phyloP scores from a whole-genome alignment of 139 green algal genomes.

The Dunaliella sp. region DNA sequence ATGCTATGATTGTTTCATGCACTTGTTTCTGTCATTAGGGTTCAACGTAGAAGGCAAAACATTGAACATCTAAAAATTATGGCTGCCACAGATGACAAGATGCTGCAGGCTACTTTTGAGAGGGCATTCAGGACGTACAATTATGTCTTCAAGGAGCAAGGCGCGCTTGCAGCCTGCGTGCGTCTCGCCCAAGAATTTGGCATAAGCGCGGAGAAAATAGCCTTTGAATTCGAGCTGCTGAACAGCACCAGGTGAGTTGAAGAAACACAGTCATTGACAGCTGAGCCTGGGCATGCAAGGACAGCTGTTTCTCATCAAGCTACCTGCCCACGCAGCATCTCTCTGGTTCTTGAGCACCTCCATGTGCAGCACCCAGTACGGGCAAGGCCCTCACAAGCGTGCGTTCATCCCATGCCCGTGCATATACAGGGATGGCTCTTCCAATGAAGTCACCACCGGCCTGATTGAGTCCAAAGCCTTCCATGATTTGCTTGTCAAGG shows the following conservation, averaged over 20 bases:
- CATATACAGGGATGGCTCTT: neutral
- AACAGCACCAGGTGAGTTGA: conserved; percentile 7
- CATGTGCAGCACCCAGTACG: too few species aligned
- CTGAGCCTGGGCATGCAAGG: too few species aligned
- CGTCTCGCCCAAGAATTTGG: conserved; percentile 12
- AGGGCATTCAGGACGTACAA: neutral
- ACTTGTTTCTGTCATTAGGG: too few species aligned
- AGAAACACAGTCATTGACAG: too few species aligned
- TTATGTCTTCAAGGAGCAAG: conserved; percentile 9
- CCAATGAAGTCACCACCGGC: neutral
- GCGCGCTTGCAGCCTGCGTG: neutral
- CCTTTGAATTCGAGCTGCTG: neutral
- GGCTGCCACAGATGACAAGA: neutral
- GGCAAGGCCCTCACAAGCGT: too few species aligned
- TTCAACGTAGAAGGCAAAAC: too few species aligned
- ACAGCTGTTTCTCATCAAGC: too few species aligned
- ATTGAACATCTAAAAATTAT: too few species aligned
- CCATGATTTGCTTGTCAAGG: neutral
- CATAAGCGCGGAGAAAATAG: conserved; percentile 3
- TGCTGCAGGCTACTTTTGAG: neutral
- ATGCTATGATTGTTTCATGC: too few species aligned
- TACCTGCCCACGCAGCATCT: too few species aligned
- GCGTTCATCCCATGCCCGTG: too few species aligned
- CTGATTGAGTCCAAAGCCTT: neutral
- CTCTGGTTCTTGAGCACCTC: too few species aligned